phyloP scores from a whole-genome alignment of 441 rosid species.

The Gossypium davidsonii region DNA sequence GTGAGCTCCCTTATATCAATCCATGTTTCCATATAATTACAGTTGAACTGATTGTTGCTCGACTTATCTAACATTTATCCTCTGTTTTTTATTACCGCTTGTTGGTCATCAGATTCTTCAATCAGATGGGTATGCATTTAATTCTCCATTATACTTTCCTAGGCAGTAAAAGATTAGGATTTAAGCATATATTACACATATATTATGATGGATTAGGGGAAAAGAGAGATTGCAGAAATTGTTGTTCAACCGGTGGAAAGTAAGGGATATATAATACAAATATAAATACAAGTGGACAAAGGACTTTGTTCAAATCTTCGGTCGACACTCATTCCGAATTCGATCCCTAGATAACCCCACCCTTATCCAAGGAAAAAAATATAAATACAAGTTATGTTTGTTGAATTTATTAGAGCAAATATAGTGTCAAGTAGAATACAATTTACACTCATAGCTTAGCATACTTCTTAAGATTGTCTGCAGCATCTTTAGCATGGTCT shows the following conservation, averaged over 20 bases:
- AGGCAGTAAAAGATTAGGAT: not conserved
- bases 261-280: not conserved
- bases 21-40: not conserved
- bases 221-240: not conserved
- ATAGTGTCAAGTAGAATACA: not conserved
- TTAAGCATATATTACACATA: not conserved
- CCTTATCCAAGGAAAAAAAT: no score
- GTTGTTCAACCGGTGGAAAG: not conserved
- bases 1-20: not conserved
- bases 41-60: not conserved
- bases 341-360: no score
- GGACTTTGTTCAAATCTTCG: no score
- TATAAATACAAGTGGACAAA: not conserved
- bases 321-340: no score
- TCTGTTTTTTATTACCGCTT: not conserved
- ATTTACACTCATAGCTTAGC: conserved; percentile 17
- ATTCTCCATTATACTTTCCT: not conserved
- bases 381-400: no score
- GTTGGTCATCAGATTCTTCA: not conserved
- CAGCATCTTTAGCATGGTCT: conserved; percentile 41
- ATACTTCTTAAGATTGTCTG: conserved; percentile 36
- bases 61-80: not conserved
- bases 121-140: not conserved
- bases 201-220: not conserved
- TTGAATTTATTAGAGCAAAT: not conserved